These are phyloP conservation scores for Cladorrhinum sp. DNA, from an alignment of 2,329 filamentous ascomycete genomes.

Conservation along the genomic window DNA sequence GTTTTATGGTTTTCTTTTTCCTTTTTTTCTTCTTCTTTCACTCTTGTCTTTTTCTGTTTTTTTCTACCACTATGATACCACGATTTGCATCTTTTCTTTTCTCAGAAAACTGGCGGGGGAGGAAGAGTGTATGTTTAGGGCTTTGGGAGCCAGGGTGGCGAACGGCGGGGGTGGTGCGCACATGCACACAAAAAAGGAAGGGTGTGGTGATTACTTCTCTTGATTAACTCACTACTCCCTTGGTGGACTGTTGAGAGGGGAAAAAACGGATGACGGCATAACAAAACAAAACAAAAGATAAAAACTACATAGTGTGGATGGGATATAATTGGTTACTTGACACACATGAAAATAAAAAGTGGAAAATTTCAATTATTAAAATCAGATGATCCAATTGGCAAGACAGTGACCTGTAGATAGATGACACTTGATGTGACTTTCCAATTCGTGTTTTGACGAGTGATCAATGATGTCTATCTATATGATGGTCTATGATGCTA, in stretches of 20 bases:
- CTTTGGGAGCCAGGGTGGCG: no score
- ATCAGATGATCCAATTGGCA: no score
- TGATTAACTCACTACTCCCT: not conserved
- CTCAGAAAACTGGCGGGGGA: not conserved
- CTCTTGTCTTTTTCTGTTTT: not conserved
- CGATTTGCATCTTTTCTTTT: constrained; percentile 21
- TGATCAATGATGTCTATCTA: no score
- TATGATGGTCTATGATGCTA: no score
- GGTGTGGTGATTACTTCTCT: not conserved
- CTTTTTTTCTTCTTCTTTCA: constrained; percentile 5
- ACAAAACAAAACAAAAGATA: not conserved
- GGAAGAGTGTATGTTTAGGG: not conserved
- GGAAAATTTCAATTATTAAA: not conserved
- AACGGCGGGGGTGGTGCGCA: not conserved
- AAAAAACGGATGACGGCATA: not conserved
- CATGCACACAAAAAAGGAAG: not conserved
- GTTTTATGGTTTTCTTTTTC: constrained; percentile 7
- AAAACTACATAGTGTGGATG: not conserved
- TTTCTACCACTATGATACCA: constrained; percentile 27
- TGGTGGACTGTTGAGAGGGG: not conserved
- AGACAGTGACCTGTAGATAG: no score
- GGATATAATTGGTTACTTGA: not conserved
- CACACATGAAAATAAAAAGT: not conserved
- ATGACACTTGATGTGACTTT: no score
- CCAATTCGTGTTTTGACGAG: no score